Conservation (phyloP, 1,284 basidiomycete genomes). For the Boletellus deceptivus region DNA sequence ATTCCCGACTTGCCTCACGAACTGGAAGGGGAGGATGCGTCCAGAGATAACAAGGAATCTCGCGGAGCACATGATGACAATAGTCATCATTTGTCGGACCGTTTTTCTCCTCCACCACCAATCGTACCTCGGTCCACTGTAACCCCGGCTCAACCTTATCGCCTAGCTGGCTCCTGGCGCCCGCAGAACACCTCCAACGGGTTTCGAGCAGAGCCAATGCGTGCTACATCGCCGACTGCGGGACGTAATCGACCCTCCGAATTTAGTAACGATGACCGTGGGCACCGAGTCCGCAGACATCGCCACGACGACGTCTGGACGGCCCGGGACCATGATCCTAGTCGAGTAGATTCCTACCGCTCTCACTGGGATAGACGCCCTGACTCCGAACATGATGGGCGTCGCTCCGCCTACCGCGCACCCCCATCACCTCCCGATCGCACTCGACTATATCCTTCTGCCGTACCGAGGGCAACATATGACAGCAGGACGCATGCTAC, state of each 20-base stretch:
- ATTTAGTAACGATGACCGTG: slow-evolving; percentile 18
- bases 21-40: slow-evolving; percentile 7
- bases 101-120: slow-evolving; percentile 11
- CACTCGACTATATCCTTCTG: slow-evolving; percentile 7
- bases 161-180: slow-evolving; percentile 4
- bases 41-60: slow-evolving; percentile 8
- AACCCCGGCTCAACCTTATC: slow-evolving; percentile 8
- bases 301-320: slow-evolving; percentile 21
- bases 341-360: slow-evolving; percentile 10
- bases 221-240: slow-evolving; percentile 13
- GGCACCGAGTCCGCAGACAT: slow-evolving; percentile 23
- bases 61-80: slow-evolving; percentile 3
- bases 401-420: slow-evolving; percentile 5
- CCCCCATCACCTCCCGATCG: slow-evolving; percentile 9
- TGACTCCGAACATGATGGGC: slow-evolving; percentile 20
- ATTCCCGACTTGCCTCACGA: slow-evolving; percentile 7
- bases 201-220: slow-evolving; percentile 18
- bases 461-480: slow-evolving; percentile 5
- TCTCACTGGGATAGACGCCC: slow-evolving; percentile 10
- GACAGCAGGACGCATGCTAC: slow-evolving; percentile 9
- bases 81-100: slow-evolving; percentile 7
- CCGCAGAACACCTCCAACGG: slow-evolving; percentile 3
- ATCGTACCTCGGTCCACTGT: slow-evolving; percentile 3
- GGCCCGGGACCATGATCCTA: slow-evolving; percentile 15
- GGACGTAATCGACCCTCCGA: slow-evolving; percentile 26